Base-by-base conservation (phyloP, 805 yeast genomes). In the Kodamaea restingae region DNA sequence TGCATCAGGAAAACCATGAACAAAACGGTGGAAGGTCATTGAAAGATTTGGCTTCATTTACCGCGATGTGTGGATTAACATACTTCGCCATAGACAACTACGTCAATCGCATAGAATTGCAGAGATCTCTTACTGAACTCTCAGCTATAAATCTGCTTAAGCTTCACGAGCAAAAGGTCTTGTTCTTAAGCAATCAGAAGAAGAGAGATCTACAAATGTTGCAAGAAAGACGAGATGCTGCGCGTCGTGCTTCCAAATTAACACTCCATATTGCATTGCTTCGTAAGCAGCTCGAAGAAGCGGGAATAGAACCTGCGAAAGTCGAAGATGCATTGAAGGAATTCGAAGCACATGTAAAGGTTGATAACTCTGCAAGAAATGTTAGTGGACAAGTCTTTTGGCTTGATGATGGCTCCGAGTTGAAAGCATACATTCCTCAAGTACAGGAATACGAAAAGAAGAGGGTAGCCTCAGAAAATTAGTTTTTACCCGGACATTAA, bases 251-350 rank as follows among this genome's bases (percentile, higher is more conserved):
- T 66, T 63, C 56, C 64, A 79, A 76, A 58, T 76, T 81, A 83
- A 70, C 75, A 4, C 61, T 81, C 53, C 91, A 83, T 51, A 70
- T 83, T 29, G 87, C 85, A 2, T 55, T 83, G 57, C 59, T 83
- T 24, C 63, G 85, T 36, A 69, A 78, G 49, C 88, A 83, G 51
- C 60, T 83, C 39, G 48, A 58, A 2, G 83, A 79, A n/a, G 50
- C 56, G 3, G 84, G 84, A 0, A 40, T 71, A 8, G 74, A 73
- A n/a, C 88, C 88, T 7, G 71, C 70, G 7, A 65, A 66, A 7
- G 70, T 81, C 11, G 78, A 78, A 1, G 62, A 65, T 15, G 84
- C 78, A 1, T 47, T 75, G 6, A 63, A 56, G 6, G 80, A 75
- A 44, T 82, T 77, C 50, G 84, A 80, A 45, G 65, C 67, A 35